These are phyloP conservation scores for Codiaeum variegatum DNA, from an alignment of 441 rosid genomes.

Conservation along the genomic window DNA sequence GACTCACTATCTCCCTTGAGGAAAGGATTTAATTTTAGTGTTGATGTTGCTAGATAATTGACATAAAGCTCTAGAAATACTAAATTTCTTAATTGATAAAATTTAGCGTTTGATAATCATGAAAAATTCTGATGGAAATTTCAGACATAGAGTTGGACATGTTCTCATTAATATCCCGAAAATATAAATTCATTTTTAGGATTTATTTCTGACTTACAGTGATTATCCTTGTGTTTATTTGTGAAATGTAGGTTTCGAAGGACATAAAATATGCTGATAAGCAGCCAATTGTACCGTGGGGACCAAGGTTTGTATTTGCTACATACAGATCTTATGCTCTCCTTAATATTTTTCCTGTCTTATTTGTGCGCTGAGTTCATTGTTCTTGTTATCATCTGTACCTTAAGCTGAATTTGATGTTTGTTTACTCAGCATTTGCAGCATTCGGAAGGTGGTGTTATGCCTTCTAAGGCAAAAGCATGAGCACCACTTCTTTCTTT, in stretches of 20 bases:
- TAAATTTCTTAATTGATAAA: not conserved
- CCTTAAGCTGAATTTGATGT: conserved; percentile 3
- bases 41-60: not conserved
- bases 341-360: not conserved
- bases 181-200: not conserved
- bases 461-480: not conserved
- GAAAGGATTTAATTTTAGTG: not conserved
- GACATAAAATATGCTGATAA: conserved; percentile 94
- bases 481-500: not conserved
- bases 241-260: conserved; percentile 71
- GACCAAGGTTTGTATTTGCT: conserved; percentile 62
- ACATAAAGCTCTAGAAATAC: not conserved
- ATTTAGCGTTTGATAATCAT: not conserved
- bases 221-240: conserved; percentile 17
- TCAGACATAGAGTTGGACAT: not conserved
- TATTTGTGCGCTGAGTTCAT: conserved; percentile 3
- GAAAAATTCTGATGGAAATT: not conserved
- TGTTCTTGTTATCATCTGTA: conserved; percentile 6
- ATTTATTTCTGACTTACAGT: conserved; percentile 7
- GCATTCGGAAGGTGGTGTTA: not conserved
- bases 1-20: conserved; percentile 29
- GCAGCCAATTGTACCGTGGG: conserved; percentile 94
- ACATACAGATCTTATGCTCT: not conserved
- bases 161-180: not conserved
- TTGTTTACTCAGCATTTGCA: not conserved